Evolutionary conservation across 192 early-diverging fungal species (phyloP), one percentile per base, ranked within the genome.

Genomic region (Dimargaris xerosporica): DNA sequence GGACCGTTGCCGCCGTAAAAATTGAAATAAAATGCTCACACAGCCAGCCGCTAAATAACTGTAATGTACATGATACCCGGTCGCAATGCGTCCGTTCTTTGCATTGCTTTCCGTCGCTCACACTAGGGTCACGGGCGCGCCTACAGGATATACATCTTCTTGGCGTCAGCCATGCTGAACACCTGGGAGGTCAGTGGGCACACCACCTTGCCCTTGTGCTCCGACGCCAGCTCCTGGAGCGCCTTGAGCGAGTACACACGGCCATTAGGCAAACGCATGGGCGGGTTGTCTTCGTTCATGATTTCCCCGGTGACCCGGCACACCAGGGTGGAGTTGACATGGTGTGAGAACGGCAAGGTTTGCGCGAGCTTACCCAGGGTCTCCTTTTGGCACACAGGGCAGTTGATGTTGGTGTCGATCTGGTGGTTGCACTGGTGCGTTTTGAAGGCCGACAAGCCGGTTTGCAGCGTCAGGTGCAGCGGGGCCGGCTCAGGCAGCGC

Each of bases 281-380:
- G 95, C 50, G 87, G 83, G 68, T 99, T 99, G 71, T 94, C 83
- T 68, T 91, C 95, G 69, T 96, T 85, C 89, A 99, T 98, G 30
- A 93, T 91, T 44, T 85, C 80, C 21, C 92, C 92, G 29, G 85
- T 85, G 28, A 97, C 82, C 16, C 90, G 79, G 72, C 95, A 98
- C 23, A 99, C 95, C 29, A 98, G 74, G 43, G 84, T 91, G 1
- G 90, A 93, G 75, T 96, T 96, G 53, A 93, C 88, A 67, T 96
- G 95, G 73, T 98, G 94, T 45, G 89, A 88, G 62, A 87, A 79
- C 15, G 97, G 95, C 26, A 99, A 69, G 5, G 79, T 75, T 62
- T 87, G 71, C 3, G 97, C 93, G 61, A 99, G 75, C 46, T 67
- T 74, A 41, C 93, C 93, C 53, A 97, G 82, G 6, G 88, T 93